Percentiles rank a stretch among this genome's conserved stretches.
Conservation (phyloP, 2,329 filamentous ascomycete genomes). For the Curvularia verruculosa region DNA sequence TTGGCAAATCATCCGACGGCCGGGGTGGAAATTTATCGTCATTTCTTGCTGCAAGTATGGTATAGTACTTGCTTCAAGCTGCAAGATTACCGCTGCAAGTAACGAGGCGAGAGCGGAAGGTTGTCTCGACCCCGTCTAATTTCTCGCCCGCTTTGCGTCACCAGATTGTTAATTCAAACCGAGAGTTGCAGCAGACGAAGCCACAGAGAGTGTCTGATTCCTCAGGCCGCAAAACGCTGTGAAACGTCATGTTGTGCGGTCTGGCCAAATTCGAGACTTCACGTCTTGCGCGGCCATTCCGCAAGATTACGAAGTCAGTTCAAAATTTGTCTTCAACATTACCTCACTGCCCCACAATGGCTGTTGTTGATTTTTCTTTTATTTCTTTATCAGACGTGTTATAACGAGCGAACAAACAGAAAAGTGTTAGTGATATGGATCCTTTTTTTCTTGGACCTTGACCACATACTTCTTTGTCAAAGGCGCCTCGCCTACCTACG, state of each 20-base stretch:
- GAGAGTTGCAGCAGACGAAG: conserved; percentile 32
- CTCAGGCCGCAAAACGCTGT: conserved; percentile 17
- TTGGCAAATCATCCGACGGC: conserved; percentile 8
- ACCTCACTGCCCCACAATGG: conserved; percentile 7
- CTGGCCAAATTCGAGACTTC: conserved; percentile 6
- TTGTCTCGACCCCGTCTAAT: conserved; percentile 22
- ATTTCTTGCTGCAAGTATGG: conserved; percentile 25
- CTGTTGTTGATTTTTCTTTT: not conserved
- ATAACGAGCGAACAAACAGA: not conserved
- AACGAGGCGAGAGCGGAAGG: conserved; percentile 24
- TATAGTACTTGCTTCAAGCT: conserved; percentile 3
- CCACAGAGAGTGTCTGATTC: conserved; percentile 22
- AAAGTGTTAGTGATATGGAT: conserved; percentile 1
- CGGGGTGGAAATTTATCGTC: conserved; percentile 21
- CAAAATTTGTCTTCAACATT: conserved; percentile 1
- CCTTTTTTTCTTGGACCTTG: not conserved
- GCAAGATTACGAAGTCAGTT: conserved; percentile 10
- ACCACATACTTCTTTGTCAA: conserved; percentile 6
- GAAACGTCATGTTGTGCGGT: conserved; percentile 9
- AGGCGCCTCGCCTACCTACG: not conserved
- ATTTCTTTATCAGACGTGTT: not conserved
- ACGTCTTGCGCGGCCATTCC: conserved; percentile 15
- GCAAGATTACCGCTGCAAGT: conserved; percentile 11
- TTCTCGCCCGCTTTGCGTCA: conserved; percentile 24
- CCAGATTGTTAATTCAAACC: conserved; percentile 24